phyloP scores from a whole-genome alignment of 495 filamentous ascomycete species.

The Neurospora sp. region DNA sequence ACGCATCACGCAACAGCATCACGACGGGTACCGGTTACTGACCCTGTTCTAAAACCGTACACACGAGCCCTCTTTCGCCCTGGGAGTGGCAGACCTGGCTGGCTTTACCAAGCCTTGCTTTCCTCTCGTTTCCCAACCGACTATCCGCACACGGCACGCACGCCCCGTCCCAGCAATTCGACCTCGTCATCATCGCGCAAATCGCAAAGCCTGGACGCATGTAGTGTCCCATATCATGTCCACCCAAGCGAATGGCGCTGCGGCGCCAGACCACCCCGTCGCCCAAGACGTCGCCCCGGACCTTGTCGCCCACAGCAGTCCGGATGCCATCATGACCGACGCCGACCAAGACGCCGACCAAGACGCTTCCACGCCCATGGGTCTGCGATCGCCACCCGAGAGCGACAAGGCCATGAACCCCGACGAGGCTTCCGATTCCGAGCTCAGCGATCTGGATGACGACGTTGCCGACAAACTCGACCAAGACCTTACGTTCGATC shows the following conservation, averaged over 20 bases:
- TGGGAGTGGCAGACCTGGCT: not conserved
- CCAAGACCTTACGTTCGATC: conserved; percentile 6
- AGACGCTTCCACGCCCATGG: conserved; percentile 23
- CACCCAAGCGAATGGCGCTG: conserved; percentile 30
- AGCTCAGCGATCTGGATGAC: conserved; percentile 47
- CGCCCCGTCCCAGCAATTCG: conserved; percentile 5
- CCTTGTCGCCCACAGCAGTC: not conserved
- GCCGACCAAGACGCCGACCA: conserved; percentile 7
- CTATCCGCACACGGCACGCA: not conserved
- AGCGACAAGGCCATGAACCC: conserved; percentile 41
- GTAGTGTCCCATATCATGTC: conserved; percentile 29
- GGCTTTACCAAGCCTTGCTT: not conserved
- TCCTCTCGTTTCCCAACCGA: not conserved
- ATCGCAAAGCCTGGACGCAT: conserved; percentile 22
- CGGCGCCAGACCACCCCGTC: conserved; percentile 21
- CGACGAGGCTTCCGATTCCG: conserved; percentile 40
- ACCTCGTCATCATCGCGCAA: conserved; percentile 9
- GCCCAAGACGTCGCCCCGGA: not conserved
- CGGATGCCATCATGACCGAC: conserved; percentile 4
- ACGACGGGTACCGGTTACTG: not conserved
- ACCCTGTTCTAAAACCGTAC: no score
- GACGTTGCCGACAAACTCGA: conserved; percentile 25
- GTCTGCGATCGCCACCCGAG: conserved; percentile 41
- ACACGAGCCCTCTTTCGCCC: not conserved
- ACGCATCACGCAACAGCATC: not conserved